Conservation (phyloP, 345 rosid genomes). For the Eucalyptus rudis region DNA sequence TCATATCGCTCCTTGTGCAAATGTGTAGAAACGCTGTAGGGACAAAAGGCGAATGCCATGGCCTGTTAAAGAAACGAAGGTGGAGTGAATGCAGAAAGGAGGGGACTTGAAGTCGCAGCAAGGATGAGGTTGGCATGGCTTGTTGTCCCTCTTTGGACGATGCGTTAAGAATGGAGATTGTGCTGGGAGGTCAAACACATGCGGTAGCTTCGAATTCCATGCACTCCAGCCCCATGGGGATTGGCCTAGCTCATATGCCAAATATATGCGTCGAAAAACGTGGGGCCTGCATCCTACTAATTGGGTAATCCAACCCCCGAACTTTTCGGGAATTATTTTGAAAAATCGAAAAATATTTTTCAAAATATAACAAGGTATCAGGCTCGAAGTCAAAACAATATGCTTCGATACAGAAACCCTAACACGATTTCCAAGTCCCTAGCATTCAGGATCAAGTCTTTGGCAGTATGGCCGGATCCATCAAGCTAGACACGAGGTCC, state of each 20-base stretch:
- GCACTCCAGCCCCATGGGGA: background rate
- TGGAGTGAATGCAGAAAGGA: background rate
- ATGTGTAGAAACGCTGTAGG: background rate
- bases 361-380: accelerated
- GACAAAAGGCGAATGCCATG: background rate
- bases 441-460: background rate
- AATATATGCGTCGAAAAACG: background rate
- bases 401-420: accelerated
- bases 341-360: no score
- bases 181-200: background rate
- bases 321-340: no score
- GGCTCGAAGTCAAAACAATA: accelerated
- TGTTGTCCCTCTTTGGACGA: background rate
- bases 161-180: background rate
- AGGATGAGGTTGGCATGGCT: background rate
- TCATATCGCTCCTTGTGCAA: background rate
- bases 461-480: accelerated
- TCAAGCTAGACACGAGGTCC: accelerated
- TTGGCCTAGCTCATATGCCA: background rate
- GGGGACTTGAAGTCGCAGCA: background rate
- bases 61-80: background rate
- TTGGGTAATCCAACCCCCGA: no score
- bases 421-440: background rate
- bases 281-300: background rate
- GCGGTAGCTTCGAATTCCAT: background rate